phyloP scores from a whole-genome alignment of 1,284 basidiomycete genomes.

The Ganoderma sinense region DNA sequence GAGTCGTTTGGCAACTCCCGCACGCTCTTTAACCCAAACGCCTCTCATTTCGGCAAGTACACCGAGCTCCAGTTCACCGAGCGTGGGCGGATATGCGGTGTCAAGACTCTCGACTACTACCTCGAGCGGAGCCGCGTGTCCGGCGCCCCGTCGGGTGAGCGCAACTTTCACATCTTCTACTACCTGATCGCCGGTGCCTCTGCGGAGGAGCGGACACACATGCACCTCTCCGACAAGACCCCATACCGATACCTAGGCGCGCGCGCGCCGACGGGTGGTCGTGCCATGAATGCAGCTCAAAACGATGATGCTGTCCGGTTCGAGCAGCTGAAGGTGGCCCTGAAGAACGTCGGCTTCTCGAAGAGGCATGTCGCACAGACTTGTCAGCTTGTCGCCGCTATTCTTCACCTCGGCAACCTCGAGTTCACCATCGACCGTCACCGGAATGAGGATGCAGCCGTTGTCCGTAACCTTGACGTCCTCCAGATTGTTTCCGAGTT shows the following conservation, averaged over 20 bases:
- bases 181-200: slow-evolving; percentile 93
- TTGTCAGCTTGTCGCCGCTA: slow-evolving; percentile 93
- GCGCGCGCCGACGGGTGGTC: slow-evolving; percentile 48
- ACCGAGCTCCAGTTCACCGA: slow-evolving; percentile 95
- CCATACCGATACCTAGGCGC: slow-evolving; percentile 88
- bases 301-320: slow-evolving; percentile 86
- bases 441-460: slow-evolving; percentile 88
- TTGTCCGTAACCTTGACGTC: slow-evolving; percentile 84
- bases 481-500: slow-evolving; percentile 90
- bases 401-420: slow-evolving; percentile 95
- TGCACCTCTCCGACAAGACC: slow-evolving; percentile 82
- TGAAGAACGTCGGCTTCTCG: slow-evolving; percentile 92
- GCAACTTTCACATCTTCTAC: slow-evolving; percentile 98
- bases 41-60: slow-evolving; percentile 92
- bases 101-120: slow-evolving; percentile 98
- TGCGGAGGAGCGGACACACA: slow-evolving; percentile 86
- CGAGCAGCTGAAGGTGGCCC: slow-evolving; percentile 91
- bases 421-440: slow-evolving; percentile 89
- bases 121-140: slow-evolving; percentile 90
- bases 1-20: slow-evolving; percentile 93
- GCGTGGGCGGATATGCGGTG: slow-evolving; percentile 86
- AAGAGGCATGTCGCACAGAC: slow-evolving; percentile 94
- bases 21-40: slow-evolving; percentile 91
- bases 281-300: slow-evolving; percentile 46
- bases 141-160: slow-evolving; percentile 83